Base-by-base conservation (phyloP, 2,329 filamentous ascomycete species). In the Paecilomyces formosus region DNA sequence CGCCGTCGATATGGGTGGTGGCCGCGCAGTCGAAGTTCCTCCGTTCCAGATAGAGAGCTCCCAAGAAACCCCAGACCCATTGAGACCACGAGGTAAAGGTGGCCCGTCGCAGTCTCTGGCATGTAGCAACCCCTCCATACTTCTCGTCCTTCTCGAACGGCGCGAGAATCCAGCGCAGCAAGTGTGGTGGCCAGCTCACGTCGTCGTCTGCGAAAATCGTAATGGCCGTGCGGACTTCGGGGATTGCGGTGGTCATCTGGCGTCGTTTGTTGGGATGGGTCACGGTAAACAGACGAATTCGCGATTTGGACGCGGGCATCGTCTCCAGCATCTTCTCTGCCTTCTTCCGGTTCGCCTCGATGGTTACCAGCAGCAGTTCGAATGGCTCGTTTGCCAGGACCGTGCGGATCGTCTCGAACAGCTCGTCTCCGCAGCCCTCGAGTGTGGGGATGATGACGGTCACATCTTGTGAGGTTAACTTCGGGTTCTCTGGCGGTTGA, bases 11-110 rank as follows among this genome's bases (percentile, higher is more conserved):
- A 76, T 93, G 90, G 73, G 95, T 93, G 57, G 92, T 97, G 31
- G 93, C 92, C 54, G 92, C 95, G 71, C 95, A 96, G 75, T 97
- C 93, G 72, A 97, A 97, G 76, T 97, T 97, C 61, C 93, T 87
- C 59, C 93, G 86, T 74, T 96, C 90, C 62, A 97, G 88, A 74
- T 97, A 97, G 55, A 92, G 86, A 22, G 92, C 90, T 5, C 92
- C 92, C 21, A 97, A 82, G 81, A 93, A 97, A 70, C 92, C 92
- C 86, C 87, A 97, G 63, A 90, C 78, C 55, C 83, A 83, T 50
- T 84, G 83, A 26, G 79, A 79, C 69, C 85, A 77, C 49, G 84
- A 84, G 59, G 78, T 80, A 53, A 78, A 79, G 68, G 83, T 82
- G 63, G 86, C 85, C 62, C 91, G 88, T 70, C 86, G 86, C 63